Base-by-base conservation (phyloP, 106 monocot genomes). In the Phalaenopsis equestris region DNA sequence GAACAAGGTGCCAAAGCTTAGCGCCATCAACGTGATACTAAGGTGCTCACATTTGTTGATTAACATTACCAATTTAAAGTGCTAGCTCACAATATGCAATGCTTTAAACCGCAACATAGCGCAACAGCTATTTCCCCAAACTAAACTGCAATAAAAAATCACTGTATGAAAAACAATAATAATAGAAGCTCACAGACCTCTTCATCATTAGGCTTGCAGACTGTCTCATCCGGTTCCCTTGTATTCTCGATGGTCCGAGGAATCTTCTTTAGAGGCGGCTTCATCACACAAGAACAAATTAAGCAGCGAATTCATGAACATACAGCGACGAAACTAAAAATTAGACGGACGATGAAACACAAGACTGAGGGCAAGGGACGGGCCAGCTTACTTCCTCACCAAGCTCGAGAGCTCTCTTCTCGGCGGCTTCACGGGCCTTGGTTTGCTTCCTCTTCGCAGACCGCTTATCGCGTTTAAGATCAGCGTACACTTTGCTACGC, bases 381-480 rank as follows among this genome's bases (percentile, higher is more conserved):
- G 1, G 46, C 18, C n/a, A 30, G 23, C 14, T 79, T 43, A 80
- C 98, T 89, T 93, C 91, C 56, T 92, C 86, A 21, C 94, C 98
- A 56, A 94, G 90, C 81, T 98, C 98, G 37, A 91, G 61, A 72
- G 92, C 98, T 55, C 82, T 78, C 61, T 88, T 89, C 80, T n/a
- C 16, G 2, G 90, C 98, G 39, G 79, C 85, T 9, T 84, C 88
- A 3, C 92, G 85, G 12, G 83, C 88, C 83, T 89, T 89, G 55
- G 84, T 72, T 82, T 88, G 83, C 74, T 84, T 88, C 9, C 90
- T 75, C 89, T 93, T 94, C 84, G 91, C 89, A 43, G 86, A 30
- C 82, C 80, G 88, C 87, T 94, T 98, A 80, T 98, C 94, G 42
- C 74, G 85, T 88, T 94, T 98, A 81, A 91, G 86, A 84, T 93